Evolutionary conservation across 805 yeast species (phyloP), one percentile per base, ranked within the genome.

Genomic region (Kuraishia hungarica): DNA sequence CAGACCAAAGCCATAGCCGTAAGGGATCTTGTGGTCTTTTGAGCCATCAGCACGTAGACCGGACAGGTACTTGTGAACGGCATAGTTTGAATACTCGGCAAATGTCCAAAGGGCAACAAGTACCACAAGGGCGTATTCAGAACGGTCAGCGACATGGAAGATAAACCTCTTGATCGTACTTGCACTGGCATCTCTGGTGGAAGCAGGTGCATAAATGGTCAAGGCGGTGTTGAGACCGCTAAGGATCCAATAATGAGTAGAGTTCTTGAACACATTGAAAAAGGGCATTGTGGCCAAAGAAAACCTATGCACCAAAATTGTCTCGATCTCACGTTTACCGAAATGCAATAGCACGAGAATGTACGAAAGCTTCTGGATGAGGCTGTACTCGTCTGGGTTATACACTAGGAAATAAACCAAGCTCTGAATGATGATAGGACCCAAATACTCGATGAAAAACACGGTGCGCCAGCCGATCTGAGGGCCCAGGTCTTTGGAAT

Each of bases 381-480:
- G 62, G 1, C 82, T 74, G 63, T 79, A 83, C 53, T 61, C 56
- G 52, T 62, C 62, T 56, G 80, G 67, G 23, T 62, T 61, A 54
- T 72, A 77, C 51, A 62, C 64, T 51, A 71, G 67, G 54, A 69
- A 76, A 67, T 82, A 93, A 54, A 87, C 73, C 19, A 89, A 55
- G 1, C 89, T 80, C 68, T 92, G 97, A 63, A 93, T 77, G 48
- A 92, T 51, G 55, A 94, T 73, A 10, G 99, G 99, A 2, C 98
- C 98, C 19, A 88, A 62, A 67, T 94, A 94, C 72, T 94, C 99
- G 59, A 89, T 73, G 53, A 89, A 62, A 66, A 84, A 94, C n/a
- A 93, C 98, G 2, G 90, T 79, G 71, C 87, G 81, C 97, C 97
- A 94, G 3, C 85, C 84, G 56, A 94, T 82, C 71, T 94, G 99